Base-by-base conservation (phyloP, 1,284 basidiomycete genomes). In the Cronartium ribicola region DNA sequence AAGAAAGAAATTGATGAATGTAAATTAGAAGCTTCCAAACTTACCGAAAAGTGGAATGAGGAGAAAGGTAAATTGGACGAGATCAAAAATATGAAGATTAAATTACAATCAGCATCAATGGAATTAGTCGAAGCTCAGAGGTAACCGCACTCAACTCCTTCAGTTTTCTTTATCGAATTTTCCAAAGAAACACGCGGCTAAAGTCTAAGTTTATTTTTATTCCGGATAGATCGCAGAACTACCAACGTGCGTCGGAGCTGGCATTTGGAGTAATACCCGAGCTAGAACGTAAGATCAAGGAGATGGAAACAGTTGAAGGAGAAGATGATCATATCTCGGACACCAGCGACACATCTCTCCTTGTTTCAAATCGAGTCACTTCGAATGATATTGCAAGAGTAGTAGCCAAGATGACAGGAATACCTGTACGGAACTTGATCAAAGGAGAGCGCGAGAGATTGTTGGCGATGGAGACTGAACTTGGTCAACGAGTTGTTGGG, bases 371-470 rank as follows among this genome's bases (percentile, higher is more conserved):
- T 77, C 85, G 92, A 63, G 92, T 97, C 7, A 94, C 91, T 3
- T 88, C 88, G 22, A 89, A 89, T 79, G 92, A 95, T 80, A 93
- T 96, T 75, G 88, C 94, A 0, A 84, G 89, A 5, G 94, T 96
- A 20, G 82, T 84, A 6, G 90, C 90, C n/a, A 90, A 88, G 80
- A 86, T 89, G 1, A 96, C 94, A 0, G 94, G 94, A 14, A 94
- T 97, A 55, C 94, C 94, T 0, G 91, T 95, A 1, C 87, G 90
- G 80, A 93, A 90, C 78, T 82, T 97, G 69, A 82, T 96, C 77
- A 90, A 91, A 80, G 93, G 93, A 14, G 94, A 96, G 81, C 84
- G 90, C 75, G 91, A 96, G 80, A 90, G 91, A 77, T 84, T 97
- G 40, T 88, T 96, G n/a, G 88, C 93, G 83, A 76, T 97, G 89